Evolutionary conservation across 129 eudicot genomes (phyloP), one percentile per base, ranked within the genome.

Genomic region (Daucus carota): DNA sequence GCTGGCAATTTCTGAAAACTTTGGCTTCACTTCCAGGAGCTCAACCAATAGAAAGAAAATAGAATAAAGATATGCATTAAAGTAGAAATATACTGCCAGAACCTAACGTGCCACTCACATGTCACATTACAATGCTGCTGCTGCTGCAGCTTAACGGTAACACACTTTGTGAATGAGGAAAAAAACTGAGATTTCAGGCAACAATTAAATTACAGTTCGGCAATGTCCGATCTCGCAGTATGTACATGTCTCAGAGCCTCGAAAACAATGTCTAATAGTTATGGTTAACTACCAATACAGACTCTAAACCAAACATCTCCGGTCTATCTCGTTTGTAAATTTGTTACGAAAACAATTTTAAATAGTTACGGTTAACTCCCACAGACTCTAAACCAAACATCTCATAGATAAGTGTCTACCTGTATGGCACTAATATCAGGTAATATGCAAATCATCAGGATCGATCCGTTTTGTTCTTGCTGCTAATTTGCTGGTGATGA

Each of bases 381-480:
- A 5, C 43, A 40, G 43, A 40, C 43, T 6, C 8, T 40, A 6
- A 40, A 40, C 43, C 43, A 40, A 40, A 40, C 43, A 40, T 38
- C 41, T 50, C 11, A 3, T 50, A 18, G 59, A 50, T 50, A 20
- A 52, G 62, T 22, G 62, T 52, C 62, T 0, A 1, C 62, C 9
- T 52, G 13, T 52, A 52, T 6, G 62, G 28, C 8, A 7, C 10
- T 22, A 6, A 6, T 8, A 22, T 20, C 28, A 22, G 28, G 8
- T 1, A 7, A 3, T 54, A n/a, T 20, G 14, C 38, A 40, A 7
- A 31, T 62, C 17, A 34, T 72, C 75, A 77, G 16, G 34, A 54
- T 76, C 80, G 80, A 68, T 85, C 86, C 54, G 82, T 78, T 63
- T 81, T 83, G 79, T 29, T 77, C 81, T 79, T 84, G 82, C 36